A percentile compares a stretch with the other conserved stretches of the same genome.
Evolutionary conservation across 805 yeast genomes (phyloP).

Genomic region (Vanderwaltozyma tropicalis): DNA sequence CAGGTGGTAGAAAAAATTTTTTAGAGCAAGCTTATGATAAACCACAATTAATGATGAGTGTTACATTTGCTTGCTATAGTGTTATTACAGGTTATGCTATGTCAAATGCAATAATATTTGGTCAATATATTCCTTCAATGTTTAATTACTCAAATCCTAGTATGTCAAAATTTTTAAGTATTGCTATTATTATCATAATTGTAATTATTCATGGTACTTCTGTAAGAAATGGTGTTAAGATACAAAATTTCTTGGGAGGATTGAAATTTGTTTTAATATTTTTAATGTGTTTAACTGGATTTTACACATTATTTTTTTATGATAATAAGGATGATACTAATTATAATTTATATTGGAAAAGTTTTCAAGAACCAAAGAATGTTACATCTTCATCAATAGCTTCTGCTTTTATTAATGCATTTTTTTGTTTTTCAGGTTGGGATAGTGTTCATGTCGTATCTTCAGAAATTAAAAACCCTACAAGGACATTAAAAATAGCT

Average conservation of each 20-base stretch:
- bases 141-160: slow-evolving; percentile 32
- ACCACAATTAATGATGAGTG: slow-evolving; percentile 48
- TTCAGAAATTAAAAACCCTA: slow-evolving; percentile 52
- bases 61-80: slow-evolving; percentile 38
- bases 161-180: slow-evolving; percentile 35
- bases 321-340: slow-evolving; percentile 1
- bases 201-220: slow-evolving; percentile 47
- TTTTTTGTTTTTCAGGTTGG: slow-evolving; percentile 57
- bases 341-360: slow-evolving; percentile 9
- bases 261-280: slow-evolving; percentile 46
- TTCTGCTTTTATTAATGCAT: slow-evolving; percentile 45
- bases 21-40: slow-evolving; percentile 53
- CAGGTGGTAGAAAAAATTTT: slow-evolving; percentile 70
- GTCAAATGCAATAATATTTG: slow-evolving; percentile 49
- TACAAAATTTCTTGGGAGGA: slow-evolving; percentile 55
- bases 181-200: slow-evolving; percentile 29
- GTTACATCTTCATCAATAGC: slow-evolving; percentile 39
- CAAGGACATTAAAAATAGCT: slow-evolving; percentile 46
- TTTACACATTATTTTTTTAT: slow-evolving; percentile 42
- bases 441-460: slow-evolving; percentile 49
- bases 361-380: slow-evolving; percentile 21
- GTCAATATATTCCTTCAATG: slow-evolving; percentile 44
- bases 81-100: slow-evolving; percentile 46
- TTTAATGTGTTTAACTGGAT: slow-evolving; percentile 46
- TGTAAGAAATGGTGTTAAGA: slow-evolving; percentile 45